phyloP scores from a whole-genome alignment of 2,329 filamentous ascomycete species.

The Verticillium tricorpus region DNA sequence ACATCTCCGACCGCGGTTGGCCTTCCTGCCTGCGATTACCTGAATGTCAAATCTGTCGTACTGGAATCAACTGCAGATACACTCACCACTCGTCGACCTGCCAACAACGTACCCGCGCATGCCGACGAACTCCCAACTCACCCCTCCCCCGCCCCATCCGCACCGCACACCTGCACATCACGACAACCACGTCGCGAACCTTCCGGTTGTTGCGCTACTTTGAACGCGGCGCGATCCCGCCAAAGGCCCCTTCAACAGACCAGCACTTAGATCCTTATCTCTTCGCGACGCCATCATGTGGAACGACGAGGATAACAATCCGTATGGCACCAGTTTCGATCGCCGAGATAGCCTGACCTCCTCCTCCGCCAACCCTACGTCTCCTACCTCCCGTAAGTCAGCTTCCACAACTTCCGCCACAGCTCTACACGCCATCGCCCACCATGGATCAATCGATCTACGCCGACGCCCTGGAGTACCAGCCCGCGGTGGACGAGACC shows the following conservation, averaged over 20 bases:
- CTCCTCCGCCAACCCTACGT: constrained; percentile 60
- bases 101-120: background rate
- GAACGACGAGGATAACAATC: constrained; percentile 99
- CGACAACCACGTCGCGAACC: background rate
- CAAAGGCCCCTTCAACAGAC: background rate
- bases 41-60: background rate
- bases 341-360: constrained; percentile 76
- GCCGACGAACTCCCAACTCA: background rate
- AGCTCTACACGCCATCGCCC: background rate
- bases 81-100: background rate
- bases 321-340: constrained; percentile 87
- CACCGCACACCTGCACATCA: background rate
- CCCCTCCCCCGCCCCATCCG: background rate
- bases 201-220: background rate
- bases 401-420: background rate
- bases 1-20: background rate
- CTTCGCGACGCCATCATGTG: constrained; percentile 60
- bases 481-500: background rate
- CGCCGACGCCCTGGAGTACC: background rate
- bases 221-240: background rate
- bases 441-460: background rate
- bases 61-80: background rate
- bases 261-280: background rate
- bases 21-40: background rate
- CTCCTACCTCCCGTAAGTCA: constrained; percentile 51